Conservation (phyloP, 257 asterid species). For the Capsicum rhomboideum region DNA sequence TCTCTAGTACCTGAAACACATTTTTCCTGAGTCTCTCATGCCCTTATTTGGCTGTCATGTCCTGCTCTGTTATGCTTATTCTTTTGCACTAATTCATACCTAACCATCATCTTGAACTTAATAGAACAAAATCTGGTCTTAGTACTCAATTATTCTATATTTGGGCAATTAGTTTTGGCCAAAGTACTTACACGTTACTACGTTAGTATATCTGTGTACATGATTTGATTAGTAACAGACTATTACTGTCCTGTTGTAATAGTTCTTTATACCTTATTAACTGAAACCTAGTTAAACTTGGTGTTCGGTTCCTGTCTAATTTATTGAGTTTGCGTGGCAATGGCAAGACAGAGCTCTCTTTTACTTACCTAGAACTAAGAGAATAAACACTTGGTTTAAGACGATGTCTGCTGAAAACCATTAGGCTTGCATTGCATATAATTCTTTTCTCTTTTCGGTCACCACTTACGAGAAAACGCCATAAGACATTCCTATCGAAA, state of each 20-base stretch:
- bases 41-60: not conserved
- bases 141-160: not conserved
- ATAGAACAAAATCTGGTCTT: not conserved
- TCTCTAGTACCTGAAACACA: not conserved
- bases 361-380: not conserved
- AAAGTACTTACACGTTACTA: not conserved
- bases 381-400: not conserved
- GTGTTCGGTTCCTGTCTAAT: not conserved
- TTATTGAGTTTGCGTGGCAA: not conserved
- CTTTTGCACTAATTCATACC: not conserved
- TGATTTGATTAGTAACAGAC: not conserved
- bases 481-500: not conserved
- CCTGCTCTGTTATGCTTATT: not conserved
- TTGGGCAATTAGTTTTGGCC: not conserved
- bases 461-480: not conserved
- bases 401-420: not conserved
- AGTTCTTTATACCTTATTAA: not conserved
- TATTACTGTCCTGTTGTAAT: not conserved
- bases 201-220: not conserved
- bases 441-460: not conserved
- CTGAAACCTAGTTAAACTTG: not conserved
- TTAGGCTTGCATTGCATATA: not conserved
- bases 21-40: not conserved
- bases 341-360: not conserved
- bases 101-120: not conserved